Conservation (phyloP, 2,329 filamentous ascomycete species). For the Diaporthe vaccinii region DNA sequence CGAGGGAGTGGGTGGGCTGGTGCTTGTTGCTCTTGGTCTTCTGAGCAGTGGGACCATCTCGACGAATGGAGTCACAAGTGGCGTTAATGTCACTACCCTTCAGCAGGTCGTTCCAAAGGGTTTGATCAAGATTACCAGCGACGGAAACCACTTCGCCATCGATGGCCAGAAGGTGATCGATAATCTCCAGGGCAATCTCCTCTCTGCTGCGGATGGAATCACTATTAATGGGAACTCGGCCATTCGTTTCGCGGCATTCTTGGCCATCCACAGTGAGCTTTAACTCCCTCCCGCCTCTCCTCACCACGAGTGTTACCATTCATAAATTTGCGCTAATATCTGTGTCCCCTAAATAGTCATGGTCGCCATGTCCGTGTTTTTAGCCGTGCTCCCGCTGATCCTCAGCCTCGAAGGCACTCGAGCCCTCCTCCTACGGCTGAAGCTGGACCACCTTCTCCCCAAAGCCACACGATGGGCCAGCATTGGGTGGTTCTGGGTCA, state of each 20-base stretch:
- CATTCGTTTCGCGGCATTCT: conserved; percentile 43
- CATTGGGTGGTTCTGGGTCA: conserved; percentile 47
- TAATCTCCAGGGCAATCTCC: conserved; percentile 41
- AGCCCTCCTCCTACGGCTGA: conserved; percentile 46
- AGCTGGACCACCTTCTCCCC: conserved; percentile 43
- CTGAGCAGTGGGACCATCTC: conserved; percentile 37
- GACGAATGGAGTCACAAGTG: not conserved
- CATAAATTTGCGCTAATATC: not conserved
- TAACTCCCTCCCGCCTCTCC: no score
- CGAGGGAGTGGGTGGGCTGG: conserved; percentile 51
- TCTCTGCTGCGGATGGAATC: conserved; percentile 38
- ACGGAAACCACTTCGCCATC: conserved; percentile 47
- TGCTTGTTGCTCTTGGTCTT: conserved; percentile 47
- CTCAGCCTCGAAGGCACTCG: conserved; percentile 47
- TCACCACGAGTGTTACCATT: not conserved
- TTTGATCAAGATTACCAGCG: conserved; percentile 45
- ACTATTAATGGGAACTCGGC: conserved; percentile 44
- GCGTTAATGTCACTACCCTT: conserved; percentile 37
- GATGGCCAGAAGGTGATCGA: conserved; percentile 45
- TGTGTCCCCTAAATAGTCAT: conserved; percentile 41
- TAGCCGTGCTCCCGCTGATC: conserved; percentile 47
- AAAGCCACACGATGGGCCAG: conserved; percentile 45
- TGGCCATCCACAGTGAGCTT: conserved; percentile 47
- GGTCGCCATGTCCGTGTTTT: conserved; percentile 45
- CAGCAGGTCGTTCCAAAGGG: conserved; percentile 48